Evolutionary conservation across 2,329 filamentous ascomycete species (phyloP).

Genomic region (Diaporthe citriasiana): DNA sequence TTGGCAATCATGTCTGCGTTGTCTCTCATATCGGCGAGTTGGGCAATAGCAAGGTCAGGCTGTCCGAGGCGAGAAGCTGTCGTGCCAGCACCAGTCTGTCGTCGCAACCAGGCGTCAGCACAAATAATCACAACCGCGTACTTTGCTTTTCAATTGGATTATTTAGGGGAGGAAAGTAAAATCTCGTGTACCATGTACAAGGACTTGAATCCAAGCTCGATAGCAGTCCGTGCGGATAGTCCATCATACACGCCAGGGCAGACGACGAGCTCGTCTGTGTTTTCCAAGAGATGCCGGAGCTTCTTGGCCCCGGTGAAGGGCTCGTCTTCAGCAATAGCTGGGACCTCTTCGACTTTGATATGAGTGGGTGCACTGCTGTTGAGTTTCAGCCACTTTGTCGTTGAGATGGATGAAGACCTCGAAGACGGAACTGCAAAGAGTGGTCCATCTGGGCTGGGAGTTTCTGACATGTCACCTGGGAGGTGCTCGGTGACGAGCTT

Average conservation of each 20-base stretch:
- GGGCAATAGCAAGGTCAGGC: conserved; percentile 72
- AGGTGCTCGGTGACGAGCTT: conserved; percentile 31
- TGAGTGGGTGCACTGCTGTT: conserved; percentile 37
- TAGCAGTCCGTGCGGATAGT: conserved; percentile 70
- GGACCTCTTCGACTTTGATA: conserved; percentile 19
- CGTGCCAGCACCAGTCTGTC: conserved; percentile 72
- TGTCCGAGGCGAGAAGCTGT: conserved; percentile 72
- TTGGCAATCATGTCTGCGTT: conserved; percentile 68
- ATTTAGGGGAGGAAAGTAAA: not conserved
- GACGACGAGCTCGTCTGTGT: conserved; percentile 59
- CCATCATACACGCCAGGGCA: conserved; percentile 76
- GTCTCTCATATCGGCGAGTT: conserved; percentile 65
- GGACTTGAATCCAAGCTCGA: conserved; percentile 68
- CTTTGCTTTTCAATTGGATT: too few species aligned
- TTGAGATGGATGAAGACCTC: conserved; percentile 18
- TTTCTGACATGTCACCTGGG: conserved; percentile 33
- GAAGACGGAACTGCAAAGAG: conserved; percentile 13
- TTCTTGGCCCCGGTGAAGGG: conserved; percentile 43
- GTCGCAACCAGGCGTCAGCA: not conserved
- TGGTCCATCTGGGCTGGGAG: conserved; percentile 39
- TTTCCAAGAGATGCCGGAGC: conserved; percentile 47
- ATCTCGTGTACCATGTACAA: conserved; percentile 70
- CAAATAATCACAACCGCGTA: not conserved
- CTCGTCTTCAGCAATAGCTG: conserved; percentile 6
- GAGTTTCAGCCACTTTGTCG: conserved; percentile 40